Base-by-base conservation (phyloP, 192 early-diverging fungal species). In the Cetraspora pellucida region DNA sequence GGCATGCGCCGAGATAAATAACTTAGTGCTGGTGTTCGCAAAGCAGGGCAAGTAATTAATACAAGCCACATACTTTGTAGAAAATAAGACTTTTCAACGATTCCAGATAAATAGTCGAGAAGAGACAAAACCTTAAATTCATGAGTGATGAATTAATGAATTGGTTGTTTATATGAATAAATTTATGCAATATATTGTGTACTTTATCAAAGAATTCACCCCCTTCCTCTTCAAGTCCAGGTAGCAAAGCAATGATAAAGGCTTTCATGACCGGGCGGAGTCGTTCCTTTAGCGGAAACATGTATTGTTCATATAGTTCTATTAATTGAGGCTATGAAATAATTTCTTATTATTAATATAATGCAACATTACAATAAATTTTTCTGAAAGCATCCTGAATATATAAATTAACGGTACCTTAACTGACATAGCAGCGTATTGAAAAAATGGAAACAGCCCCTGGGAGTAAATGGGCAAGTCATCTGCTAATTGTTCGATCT, bases 371-470 rank as follows among this genome's bases (percentile, higher is more conserved):
- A 54, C 13, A 52, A 52, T 19, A 10, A 52, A 52, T 17, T 52
- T 17, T 10, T 52, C 19, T 13, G 13, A 13, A 54, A 54, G 1
- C n/a, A 43, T 63, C 11, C n/a, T 30, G 0, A 16, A 49, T 69
- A 69, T 66, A 74, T 60, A 14, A 58, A 28, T 17, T 25, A 2
- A 68, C 9, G 43, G 73, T 88, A 90, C 89, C 83, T 96, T 96
- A 47, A 94, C 90, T 37, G 85, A 86, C 68, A 92, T 90, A 9
- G 93, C 87, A 11, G 95, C 92, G 78, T 94, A 88, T 81, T 94
- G 91, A 69, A 96, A 83, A 78, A 97, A 96, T 28, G 96, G 96
- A 66, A 97, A 95, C 30, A 98, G 83, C 0, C 97, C 97, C 69
- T 89, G 90, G 5, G 95, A 93, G 85, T 94, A 98, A 46, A 98